Evolutionary conservation across 2,329 filamentous ascomycete species (phyloP).

Genomic region (Dryadomyces quercivorus): DNA sequence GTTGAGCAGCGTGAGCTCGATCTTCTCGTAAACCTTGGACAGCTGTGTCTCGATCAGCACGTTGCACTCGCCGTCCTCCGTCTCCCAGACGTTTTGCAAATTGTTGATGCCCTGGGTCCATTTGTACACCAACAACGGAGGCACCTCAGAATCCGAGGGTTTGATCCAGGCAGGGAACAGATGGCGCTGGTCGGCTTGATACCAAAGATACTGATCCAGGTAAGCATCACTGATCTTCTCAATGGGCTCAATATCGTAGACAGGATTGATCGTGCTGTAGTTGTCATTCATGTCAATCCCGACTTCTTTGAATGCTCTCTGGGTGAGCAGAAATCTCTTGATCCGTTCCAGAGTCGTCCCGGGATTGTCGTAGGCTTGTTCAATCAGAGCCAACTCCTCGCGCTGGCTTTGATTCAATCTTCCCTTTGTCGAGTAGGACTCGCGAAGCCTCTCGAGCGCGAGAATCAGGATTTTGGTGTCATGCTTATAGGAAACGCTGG

Average conservation of each 20-base stretch:
- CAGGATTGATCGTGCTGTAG: constrained; percentile 96
- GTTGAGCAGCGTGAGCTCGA: constrained; percentile 91
- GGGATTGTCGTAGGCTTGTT: constrained; percentile 96
- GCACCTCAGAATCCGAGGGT: constrained; percentile 94
- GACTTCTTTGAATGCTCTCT: constrained; percentile 97
- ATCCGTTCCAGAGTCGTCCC: constrained; percentile 92
- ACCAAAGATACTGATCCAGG: constrained; percentile 97
- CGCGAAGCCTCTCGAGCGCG: constrained; percentile 80
- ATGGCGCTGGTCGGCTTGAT: constrained; percentile 93
- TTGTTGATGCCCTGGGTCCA: constrained; percentile 99
- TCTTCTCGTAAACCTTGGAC: constrained; percentile 99
- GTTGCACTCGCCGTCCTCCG: constrained; percentile 88
- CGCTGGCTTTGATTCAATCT: constrained; percentile 94
- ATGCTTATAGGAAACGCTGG: constrained; percentile 97
- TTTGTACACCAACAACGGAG: constrained; percentile 88
- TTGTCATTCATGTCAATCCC: constrained; percentile 99
- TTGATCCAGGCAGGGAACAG: constrained; percentile 99
- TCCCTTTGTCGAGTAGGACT: constrained; percentile 96
- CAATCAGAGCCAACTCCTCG: constrained; percentile 90
- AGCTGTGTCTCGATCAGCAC: constrained; percentile 97
- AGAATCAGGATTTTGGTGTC: constrained; percentile 98
- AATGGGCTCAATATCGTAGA: constrained; percentile 97
- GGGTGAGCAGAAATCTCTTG: constrained; percentile 93
- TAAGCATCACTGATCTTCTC: constrained; percentile 99
- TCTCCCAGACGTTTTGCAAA: constrained; percentile 87